A percentile compares a stretch with the other conserved stretches of the same genome.
Evolutionary conservation across 2,329 filamentous ascomycete genomes (phyloP).

Genomic region (Pseudogymnoascus sp.): DNA sequence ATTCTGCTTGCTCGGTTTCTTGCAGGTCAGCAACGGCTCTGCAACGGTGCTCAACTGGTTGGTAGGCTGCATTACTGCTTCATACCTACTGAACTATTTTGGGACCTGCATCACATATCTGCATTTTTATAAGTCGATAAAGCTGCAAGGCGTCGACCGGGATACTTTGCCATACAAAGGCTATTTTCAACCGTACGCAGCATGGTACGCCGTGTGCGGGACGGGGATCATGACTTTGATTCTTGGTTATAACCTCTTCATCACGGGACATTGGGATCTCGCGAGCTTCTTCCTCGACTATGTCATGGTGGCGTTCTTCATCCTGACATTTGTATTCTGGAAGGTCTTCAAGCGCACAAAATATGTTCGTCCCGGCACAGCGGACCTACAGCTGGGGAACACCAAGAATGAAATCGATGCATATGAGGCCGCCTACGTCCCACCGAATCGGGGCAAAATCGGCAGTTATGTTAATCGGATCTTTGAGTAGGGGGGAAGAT

Average conservation of each 20-base stretch:
- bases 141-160: conserved; percentile 60
- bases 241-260: conserved; percentile 67
- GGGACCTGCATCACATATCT: conserved; percentile 65
- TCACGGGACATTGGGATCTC: conserved; percentile 59
- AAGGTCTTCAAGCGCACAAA: conserved; percentile 60
- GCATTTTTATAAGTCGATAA: conserved; percentile 60
- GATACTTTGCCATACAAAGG: conserved; percentile 62
- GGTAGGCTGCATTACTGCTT: conserved; percentile 56
- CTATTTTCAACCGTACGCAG: conserved; percentile 61
- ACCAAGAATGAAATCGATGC: conserved; percentile 12
- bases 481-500: conserved; percentile 4
- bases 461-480: conserved; percentile 4
- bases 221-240: conserved; percentile 67
- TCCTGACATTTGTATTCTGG: conserved; percentile 57
- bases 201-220: conserved; percentile 53
- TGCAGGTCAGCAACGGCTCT: conserved; percentile 50
- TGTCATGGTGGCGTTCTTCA: conserved; percentile 59
- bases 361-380: conserved; percentile 27
- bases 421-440: conserved; percentile 8
- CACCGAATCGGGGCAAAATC: conserved; percentile 1
- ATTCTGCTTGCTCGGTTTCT: conserved; percentile 64
- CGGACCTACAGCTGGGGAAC: conserved; percentile 27
- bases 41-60: conserved; percentile 34
- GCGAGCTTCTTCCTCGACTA: conserved; percentile 67
- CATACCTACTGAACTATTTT: conserved; percentile 65